Evolutionary conservation across 352 stramenopile genomes (phyloP).

Genomic region (Pythium angustatum): DNA sequence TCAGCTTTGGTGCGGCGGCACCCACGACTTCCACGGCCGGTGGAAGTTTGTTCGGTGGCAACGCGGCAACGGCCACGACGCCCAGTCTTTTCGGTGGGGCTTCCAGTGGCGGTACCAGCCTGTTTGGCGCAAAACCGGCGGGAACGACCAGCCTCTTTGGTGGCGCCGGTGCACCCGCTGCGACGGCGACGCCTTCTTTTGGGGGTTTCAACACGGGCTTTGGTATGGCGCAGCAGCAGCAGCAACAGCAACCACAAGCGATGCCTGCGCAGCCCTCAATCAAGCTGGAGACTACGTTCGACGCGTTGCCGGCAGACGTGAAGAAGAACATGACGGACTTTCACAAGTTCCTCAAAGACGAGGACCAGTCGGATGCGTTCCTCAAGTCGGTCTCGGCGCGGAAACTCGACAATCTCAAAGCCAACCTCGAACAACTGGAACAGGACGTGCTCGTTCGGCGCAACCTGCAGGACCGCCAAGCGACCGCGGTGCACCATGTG

Average conservation of each 20-base stretch:
- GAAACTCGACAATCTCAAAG: conserved; percentile 53
- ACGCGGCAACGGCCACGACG: conserved; percentile 12
- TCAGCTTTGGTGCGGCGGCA: conserved; percentile 35
- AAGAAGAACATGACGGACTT: conserved; percentile 82
- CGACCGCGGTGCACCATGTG: conserved; percentile 59
- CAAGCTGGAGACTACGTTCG: conserved; percentile 75
- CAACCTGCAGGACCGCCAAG: conserved; percentile 62
- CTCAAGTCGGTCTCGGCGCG: conserved; percentile 67
- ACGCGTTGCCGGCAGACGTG: conserved; percentile 64
- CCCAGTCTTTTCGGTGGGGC: conserved; percentile 33
- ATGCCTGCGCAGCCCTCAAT: conserved; percentile 39
- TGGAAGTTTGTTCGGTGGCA: conserved; percentile 31
- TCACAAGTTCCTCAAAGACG: conserved; percentile 68
- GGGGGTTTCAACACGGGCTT: conserved; percentile 26
- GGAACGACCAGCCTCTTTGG: conserved; percentile 33
- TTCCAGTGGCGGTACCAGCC: conserved; percentile 19
- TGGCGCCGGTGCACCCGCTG: conserved; percentile 3
- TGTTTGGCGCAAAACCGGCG: conserved; percentile 19
- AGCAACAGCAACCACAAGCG: conserved; percentile 15
- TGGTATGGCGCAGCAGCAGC: background rate
- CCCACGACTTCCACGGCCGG: conserved; percentile 13
- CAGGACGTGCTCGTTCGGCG: conserved; percentile 62
- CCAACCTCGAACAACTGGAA: conserved; percentile 59
- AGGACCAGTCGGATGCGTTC: conserved; percentile 72
- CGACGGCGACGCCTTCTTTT: conserved; percentile 27